Base-by-base conservation (phyloP, 2,329 filamentous ascomycete species). In the Penicillium sp. region DNA sequence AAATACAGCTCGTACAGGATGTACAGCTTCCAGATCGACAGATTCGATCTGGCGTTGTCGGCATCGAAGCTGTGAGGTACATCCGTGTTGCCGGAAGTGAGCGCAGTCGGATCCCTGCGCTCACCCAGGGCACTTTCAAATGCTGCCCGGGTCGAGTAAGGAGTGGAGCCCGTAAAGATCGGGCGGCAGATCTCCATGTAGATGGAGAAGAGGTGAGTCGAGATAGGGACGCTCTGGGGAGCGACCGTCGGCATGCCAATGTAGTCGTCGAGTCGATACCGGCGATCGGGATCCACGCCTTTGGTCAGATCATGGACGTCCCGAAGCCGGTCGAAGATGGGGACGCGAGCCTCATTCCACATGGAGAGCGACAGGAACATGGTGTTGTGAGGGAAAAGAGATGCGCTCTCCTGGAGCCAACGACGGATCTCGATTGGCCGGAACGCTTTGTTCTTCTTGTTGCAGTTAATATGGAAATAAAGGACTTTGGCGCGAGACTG, bases 261-360 rank as follows among this genome's bases (percentile, higher is more conserved):
- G 10, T 26, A 14, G 4, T 28, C 19, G 17, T 36, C 33, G 2
- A 33, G 11, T 13, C 2, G 60, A 65, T 15, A 65, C 59, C 2
- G 50, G 33, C 4, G 35, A 33, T 47, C 54, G 26, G 56, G 49
- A 6, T 57, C 14, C 11, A 13, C 56, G 11, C 35, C 16, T 5
- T 52, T 50, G 15, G 51, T 44, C n/a, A 59, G 45, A 21, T 68
- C 61, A 14, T 75, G 65, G 8, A 90, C 69, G 4, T 77, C 72
- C n/a, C 86, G 80, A 14, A 94, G 79, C 13, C 87, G 84, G 52
- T 94, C 86, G 46, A 88, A 79, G 38, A 93, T 76, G 16, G 83
- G 78, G 29, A 87, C 79, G 6, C 83, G 79, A 2, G 80, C 74
- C 58, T 91, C 83, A 47, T 86, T 82, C 72, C 83, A 86, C n/a